Base-by-base conservation (phyloP, 1,139 yeast genomes). In the Pichia sp. region DNA sequence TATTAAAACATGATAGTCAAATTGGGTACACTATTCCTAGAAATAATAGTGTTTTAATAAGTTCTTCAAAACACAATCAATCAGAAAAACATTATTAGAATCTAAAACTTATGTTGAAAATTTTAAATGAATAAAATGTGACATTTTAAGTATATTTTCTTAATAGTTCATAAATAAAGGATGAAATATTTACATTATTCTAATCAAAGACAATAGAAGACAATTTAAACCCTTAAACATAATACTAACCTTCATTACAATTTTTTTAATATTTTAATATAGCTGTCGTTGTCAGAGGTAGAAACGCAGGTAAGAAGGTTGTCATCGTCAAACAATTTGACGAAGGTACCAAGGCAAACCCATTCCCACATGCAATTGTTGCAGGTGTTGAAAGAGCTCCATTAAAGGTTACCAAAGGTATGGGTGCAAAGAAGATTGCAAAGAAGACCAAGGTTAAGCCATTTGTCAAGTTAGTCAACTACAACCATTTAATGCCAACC, bases 261-360 rank as follows among this genome's bases (percentile, higher is more conserved):
- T 19, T 19, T 22, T 44, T 28, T 27, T 16, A 22, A 19, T 29
- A 33, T 38, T 38, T 56, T 52, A 46, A 33, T 58, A 44, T 72
- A 87, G 98, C 99, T 81, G 91, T 93, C 80, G 91, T 93, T 76
- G 96, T 93, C 79, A 95, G 98, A 79, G 99, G 99, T 75, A 95
- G 99, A 83, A 93, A 84, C 88, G 99, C 99, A 76, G 99, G 99
- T 84, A 93, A 91, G 89, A 95, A 95, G 87, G 99, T 95, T 67
- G 99, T 95, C 76, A 90, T 95, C 76, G 93, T 95, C 75, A 90
- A 89, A 80, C 95, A 97, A 70, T 95, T 88, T 76, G 99, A 95
- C 74, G 98, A 93, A 73, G 99, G 99, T 74, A 83, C 98, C 81
- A 95, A 93, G 82, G 74, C 95, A 62, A 97, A 93, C 84, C 95